Conservation (phyloP, 495 filamentous ascomycete genomes). For the Ascobolus immersus region DNA sequence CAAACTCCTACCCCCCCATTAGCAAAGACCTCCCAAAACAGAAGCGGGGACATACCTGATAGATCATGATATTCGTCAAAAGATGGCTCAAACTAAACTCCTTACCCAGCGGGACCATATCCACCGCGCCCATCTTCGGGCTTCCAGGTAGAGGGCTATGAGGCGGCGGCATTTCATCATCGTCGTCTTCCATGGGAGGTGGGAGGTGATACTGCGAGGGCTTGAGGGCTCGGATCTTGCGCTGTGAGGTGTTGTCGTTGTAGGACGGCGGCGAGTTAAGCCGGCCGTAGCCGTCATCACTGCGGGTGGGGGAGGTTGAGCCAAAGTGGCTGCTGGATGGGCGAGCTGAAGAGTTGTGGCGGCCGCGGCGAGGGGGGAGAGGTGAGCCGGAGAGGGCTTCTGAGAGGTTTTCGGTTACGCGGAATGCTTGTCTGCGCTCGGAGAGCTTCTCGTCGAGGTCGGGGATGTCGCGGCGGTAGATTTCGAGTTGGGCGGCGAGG, state of each 20-base stretch:
- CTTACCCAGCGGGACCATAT: conserved; percentile 18
- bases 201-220: conserved; percentile 14
- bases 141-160: conserved; percentile 21
- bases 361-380: neutral
- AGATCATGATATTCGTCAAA: conserved; percentile 49
- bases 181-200: conserved; percentile 9
- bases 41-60: conserved; percentile 22
- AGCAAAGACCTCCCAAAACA: neutral
- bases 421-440: conserved; percentile 42
- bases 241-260: conserved; percentile 9
- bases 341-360: neutral
- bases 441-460: conserved; percentile 54
- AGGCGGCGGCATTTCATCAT: conserved; percentile 12
- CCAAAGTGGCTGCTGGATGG: conserved; percentile 5
- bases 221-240: conserved; percentile 9
- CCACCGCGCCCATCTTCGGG: conserved; percentile 9
- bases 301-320: conserved; percentile 6
- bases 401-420: conserved; percentile 23
- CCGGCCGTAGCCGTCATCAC: conserved; percentile 2
- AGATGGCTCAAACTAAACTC: conserved; percentile 59
- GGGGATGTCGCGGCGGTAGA: conserved; percentile 41
- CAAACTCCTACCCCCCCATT: conserved; percentile 45
- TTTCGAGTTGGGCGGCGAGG: conserved; percentile 37
- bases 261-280: conserved; percentile 9
- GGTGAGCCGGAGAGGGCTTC: conserved; percentile 7